These are phyloP conservation scores for Rhodotorula mucilaginosa DNA, from an alignment of 1,284 basidiomycete species.

Conservation along the genomic window DNA sequence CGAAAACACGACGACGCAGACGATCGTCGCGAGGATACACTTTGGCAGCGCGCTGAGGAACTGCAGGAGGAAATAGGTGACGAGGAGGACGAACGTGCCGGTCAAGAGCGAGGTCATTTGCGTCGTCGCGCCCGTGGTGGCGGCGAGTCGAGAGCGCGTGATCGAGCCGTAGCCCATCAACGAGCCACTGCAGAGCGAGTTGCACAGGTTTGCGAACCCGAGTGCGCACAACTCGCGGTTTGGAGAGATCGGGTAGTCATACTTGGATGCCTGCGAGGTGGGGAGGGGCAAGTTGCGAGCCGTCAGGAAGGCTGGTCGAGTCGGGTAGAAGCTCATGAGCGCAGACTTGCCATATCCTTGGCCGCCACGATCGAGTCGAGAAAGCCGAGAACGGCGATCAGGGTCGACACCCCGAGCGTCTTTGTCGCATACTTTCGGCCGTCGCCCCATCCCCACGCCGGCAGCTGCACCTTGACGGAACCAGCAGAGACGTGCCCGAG, in stretches of 20 bases:
- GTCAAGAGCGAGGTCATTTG: conserved; percentile 84
- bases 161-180: conserved; percentile 86
- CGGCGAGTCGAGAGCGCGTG: conserved; percentile 53
- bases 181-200: conserved; percentile 77
- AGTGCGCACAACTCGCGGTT: conserved; percentile 87
- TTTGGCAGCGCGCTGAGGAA: conserved; percentile 74
- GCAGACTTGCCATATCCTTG: conserved; percentile 59
- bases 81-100: conserved; percentile 68
- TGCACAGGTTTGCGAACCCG: conserved; percentile 70
- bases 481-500: conserved; percentile 58
- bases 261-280: conserved; percentile 64
- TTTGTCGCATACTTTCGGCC: conserved; percentile 11
- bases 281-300: conserved; percentile 5
- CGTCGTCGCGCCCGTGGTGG: conserved; percentile 67
- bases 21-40: conserved; percentile 74
- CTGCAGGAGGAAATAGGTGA: conserved; percentile 81
- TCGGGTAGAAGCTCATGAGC: not conserved
- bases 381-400: conserved; percentile 40
- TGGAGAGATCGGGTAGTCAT: conserved; percentile 75
- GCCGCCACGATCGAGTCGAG: conserved; percentile 75
- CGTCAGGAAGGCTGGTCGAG: too few relatives aligned
- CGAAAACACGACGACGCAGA: conserved; percentile 76
- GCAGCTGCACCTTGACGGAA: conserved; percentile 35
- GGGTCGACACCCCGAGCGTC: conserved; percentile 31
- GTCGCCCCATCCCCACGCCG: conserved; percentile 39